Evolutionary conservation across 78 protist species (phyloP).

Genomic region (Goniomonas avonlea): DNA sequence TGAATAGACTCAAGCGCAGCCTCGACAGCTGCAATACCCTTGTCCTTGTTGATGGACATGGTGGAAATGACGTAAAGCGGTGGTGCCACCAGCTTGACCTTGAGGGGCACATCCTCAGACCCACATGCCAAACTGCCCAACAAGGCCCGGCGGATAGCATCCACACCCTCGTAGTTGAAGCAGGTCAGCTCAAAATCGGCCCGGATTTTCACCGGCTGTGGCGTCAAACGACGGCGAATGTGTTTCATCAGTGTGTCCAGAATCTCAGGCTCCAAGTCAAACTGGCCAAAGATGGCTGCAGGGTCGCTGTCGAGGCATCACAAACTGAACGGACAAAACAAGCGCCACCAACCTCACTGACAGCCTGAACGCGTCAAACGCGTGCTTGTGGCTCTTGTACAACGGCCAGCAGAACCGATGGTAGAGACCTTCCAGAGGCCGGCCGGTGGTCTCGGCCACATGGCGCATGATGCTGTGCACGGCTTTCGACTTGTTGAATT

Average conservation of each 20-base stretch:
- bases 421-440: conserved; percentile 54
- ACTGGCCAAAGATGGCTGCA: background rate
- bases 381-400: background rate
- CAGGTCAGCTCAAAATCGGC: conserved; percentile 86
- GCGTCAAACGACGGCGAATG: conserved; percentile 71
- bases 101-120: too few species aligned
- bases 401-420: conserved; percentile 72
- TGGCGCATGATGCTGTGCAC: conserved; percentile 77
- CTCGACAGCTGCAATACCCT: too few species aligned
- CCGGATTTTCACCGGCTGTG: conserved; percentile 47
- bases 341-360: background rate
- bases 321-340: background rate
- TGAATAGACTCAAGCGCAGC: too few species aligned
- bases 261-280: background rate
- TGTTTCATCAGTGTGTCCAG: conserved; percentile 42
- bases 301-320: background rate
- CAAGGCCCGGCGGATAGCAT: conserved; percentile 83
- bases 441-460: conserved; percentile 54
- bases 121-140: too few species aligned
- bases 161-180: conserved; percentile 87
- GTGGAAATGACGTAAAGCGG: too few species aligned
- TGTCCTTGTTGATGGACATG: too few species aligned
- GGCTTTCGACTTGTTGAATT: conserved; percentile 73
- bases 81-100: too few species aligned
- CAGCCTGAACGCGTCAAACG: background rate